Percentiles rank a stretch among this genome's conserved stretches.
phyloP scores from a whole-genome alignment of 768 basidiomycete genomes.

The Trametes punicea region DNA sequence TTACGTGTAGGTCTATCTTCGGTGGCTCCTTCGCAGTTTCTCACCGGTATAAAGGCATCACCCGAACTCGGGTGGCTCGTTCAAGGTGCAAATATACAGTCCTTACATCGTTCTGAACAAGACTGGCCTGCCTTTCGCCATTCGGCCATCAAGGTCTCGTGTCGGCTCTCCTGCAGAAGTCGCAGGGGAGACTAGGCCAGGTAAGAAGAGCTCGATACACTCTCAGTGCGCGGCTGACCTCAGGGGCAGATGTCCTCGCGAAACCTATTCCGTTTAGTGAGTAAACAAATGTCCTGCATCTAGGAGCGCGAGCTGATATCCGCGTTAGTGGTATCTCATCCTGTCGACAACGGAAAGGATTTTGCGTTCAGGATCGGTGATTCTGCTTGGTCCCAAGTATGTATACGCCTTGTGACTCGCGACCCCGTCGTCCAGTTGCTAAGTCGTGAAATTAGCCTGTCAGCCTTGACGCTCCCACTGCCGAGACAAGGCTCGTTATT shows the following conservation, averaged over 20 bases:
- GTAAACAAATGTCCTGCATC: slow-evolving; percentile 30
- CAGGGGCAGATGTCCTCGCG: slow-evolving; percentile 41
- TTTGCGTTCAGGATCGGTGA: slow-evolving; percentile 78
- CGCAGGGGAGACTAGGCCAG: slow-evolving; percentile 73
- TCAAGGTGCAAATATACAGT: slow-evolving; percentile 92
- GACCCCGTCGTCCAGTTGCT: not conserved
- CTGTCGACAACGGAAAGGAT: slow-evolving; percentile 75
- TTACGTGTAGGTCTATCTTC: slow-evolving; percentile 65
- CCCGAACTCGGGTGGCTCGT: slow-evolving; percentile 89
- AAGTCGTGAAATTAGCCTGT: slow-evolving; percentile 47
- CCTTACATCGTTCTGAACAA: slow-evolving; percentile 93
- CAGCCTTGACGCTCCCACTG: slow-evolving; percentile 87
- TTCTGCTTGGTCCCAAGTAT: slow-evolving; percentile 79
- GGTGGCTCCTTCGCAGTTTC: not conserved
- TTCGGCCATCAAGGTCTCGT: slow-evolving; percentile 63
- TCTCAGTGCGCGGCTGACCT: not conserved
- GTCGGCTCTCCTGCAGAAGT: slow-evolving; percentile 68
- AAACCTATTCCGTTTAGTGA: slow-evolving; percentile 76
- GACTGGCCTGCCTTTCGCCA: slow-evolving; percentile 77
- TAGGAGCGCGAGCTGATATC: not conserved
- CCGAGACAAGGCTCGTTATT: slow-evolving; percentile 81
- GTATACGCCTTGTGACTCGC: not conserved
- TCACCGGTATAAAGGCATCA: slow-evolving; percentile 49
- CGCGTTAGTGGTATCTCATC: slow-evolving; percentile 77
- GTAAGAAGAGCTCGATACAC: slow-evolving; percentile 36